Evolutionary conservation across 345 rosid species (phyloP), one percentile per base, ranked within the genome.

Genomic region (Luvunga scandens): DNA sequence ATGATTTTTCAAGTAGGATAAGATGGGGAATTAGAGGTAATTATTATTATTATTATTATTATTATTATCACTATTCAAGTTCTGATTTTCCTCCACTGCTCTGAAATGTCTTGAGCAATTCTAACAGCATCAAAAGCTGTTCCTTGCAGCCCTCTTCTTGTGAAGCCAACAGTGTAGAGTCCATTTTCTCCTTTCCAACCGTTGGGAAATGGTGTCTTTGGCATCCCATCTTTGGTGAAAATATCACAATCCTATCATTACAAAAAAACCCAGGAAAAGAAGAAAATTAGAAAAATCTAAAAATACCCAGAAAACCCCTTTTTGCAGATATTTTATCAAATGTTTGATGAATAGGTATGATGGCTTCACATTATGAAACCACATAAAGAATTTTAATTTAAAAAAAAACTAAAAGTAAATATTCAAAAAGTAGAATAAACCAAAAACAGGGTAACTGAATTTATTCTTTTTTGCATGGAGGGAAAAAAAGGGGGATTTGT

Each of bases 171-270:
- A 1, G 94, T 82, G 79, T 95, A 95, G 7, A 95, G 73, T 56
- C 99, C 96, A 53, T 86, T 81, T 38, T 66, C 89, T 48, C 96
- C 99, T 69, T 87, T 93, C 99, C 99, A 93, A 1, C 96, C 89
- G 79, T 89, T 83, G 2, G 98, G 98, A 81, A 90, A 93, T 59
- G 90, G 89, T 63, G 91, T 87, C 81, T 56, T 90, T 0, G 99
- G 99, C 90, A 92, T 89, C 5, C 99, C 99, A 5, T 91, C 96
- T 71, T 90, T 79, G 9, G 93, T 84, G 91, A 95, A 93, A 79
- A 79, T 85, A 48, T 90, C 92, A 80, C 87, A 74, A 30, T 87
- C 92, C 98, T 90, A 72, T 77, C 21, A 75, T 53, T 36, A 50
- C 33, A 63, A 28, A 65, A 36, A 24, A 13, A 13, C 16, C 8